Conservation (phyloP, 139 green algal species). For the Pleodorina starrii region DNA sequence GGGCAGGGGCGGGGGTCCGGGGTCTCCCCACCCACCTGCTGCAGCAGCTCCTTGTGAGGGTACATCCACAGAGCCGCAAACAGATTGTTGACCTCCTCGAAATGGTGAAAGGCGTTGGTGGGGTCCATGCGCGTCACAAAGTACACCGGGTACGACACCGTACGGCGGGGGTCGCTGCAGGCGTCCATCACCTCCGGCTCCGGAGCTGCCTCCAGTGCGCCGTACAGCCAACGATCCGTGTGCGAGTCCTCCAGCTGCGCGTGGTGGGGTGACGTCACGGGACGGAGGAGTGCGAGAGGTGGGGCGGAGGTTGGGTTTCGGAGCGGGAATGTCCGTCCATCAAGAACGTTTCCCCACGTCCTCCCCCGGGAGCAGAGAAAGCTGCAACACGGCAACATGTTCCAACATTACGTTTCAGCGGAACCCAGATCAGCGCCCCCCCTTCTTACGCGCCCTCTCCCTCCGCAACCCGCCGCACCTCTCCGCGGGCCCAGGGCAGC, state of each 20-base stretch:
- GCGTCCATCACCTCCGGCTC: neutral
- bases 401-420: too few relatives aligned
- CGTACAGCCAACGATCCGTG: conserved; percentile 42
- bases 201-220: neutral
- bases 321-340: too few relatives aligned
- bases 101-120: conserved; percentile 47
- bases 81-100: conserved; percentile 37
- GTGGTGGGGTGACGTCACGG: too few relatives aligned
- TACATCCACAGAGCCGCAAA: conserved; percentile 20
- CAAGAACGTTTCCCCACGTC: too few relatives aligned
- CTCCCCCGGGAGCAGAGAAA: too few relatives aligned
- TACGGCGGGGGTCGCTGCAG: conserved; percentile 10
- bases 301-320: too few relatives aligned
- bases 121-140: conserved; percentile 49
- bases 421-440: too few relatives aligned
- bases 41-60: conserved; percentile 16
- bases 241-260: conserved; percentile 14
- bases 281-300: too few relatives aligned
- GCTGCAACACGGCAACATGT: too few relatives aligned
- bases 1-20: too few relatives aligned
- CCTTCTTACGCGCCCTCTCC: too few relatives aligned
- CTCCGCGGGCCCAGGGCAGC: neutral
- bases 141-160: conserved; percentile 32
- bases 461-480: conserved; percentile 1
- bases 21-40: conserved; percentile 6